phyloP scores from a whole-genome alignment of 805 yeast species.

The Candida ascalaphidarum region DNA sequence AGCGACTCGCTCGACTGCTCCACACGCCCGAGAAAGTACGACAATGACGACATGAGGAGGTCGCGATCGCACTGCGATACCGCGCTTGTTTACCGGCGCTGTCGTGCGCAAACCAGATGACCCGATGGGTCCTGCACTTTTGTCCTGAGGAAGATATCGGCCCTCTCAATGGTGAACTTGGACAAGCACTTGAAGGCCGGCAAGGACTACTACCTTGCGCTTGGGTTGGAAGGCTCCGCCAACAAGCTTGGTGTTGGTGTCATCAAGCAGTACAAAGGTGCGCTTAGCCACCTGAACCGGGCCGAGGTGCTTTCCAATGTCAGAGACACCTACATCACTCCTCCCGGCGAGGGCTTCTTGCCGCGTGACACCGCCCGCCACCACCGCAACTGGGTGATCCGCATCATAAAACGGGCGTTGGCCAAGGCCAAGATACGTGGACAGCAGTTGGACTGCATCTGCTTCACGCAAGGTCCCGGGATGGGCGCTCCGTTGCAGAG shows the following conservation, averaged over 20 bases:
- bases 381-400: slow-evolving; percentile 88
- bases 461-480: slow-evolving; percentile 98
- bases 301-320: slow-evolving; percentile 82
- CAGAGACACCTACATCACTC: slow-evolving; percentile 90
- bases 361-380: slow-evolving; percentile 97
- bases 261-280: slow-evolving; percentile 64
- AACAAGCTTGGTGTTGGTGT: slow-evolving; percentile 94
- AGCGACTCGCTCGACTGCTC: slow-evolving; percentile 34
- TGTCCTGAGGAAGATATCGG: no score
- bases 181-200: slow-evolving; percentile 36
- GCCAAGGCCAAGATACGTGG: slow-evolving; percentile 47
- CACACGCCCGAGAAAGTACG: slow-evolving; percentile 20
- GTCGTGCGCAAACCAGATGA: neutral
- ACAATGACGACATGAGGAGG: slow-evolving; percentile 9
- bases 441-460: slow-evolving; percentile 62
- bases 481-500: slow-evolving; percentile 98
- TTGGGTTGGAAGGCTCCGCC: slow-evolving; percentile 96
- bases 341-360: slow-evolving; percentile 96
- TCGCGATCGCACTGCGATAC: no score
- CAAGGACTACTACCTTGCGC: slow-evolving; percentile 52
- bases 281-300: slow-evolving; percentile 43
- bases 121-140: neutral
- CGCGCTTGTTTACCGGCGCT: neutral
- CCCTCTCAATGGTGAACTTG: slow-evolving; percentile 31
- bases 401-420: slow-evolving; percentile 62